Evolutionary conservation across 495 filamentous ascomycete species (phyloP), one percentile per base, ranked within the genome.

Genomic region (Aspergillus asperescens): DNA sequence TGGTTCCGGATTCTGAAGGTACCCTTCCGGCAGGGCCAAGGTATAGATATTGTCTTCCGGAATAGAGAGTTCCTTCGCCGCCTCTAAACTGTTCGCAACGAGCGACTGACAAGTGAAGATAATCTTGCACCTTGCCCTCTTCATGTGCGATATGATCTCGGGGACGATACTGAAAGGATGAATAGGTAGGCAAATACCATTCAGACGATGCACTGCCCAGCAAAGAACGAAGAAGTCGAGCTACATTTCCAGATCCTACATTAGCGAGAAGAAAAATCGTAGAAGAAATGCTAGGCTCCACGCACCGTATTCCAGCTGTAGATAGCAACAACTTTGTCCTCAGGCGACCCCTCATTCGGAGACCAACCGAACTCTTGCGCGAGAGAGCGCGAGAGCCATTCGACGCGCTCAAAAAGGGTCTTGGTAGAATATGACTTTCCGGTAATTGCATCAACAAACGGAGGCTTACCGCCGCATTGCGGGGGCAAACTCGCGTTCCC

Each of bases 271-370:
- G 15, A 13, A 39, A 52, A 23, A n/a, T 15, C n/a, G n/a, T 4
- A 28, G 27, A 28, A 28, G 19, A 18, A 8, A n/a, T n/a, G n/a
- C n/a, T n/a, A n/a, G n/a, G n/a, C n/a, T n/a, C n/a, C 13, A 46
- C 46, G 15, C 3, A 56, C 53, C 53, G 53, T 50, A 15, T 56
- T 56, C 31, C 48, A 27, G 35, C 53, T 56, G 47, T 23, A 56
- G 52, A n/a, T 72, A 69, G 47, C 85, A 67, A 5, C 80, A 75
- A 32, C 80, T 77, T 60, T 57, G 38, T 65, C 57, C 49, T 57
- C 61, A 42, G 51, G 48, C 52, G 54, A 47, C 52, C 56, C 61
- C 44, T 54, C 51, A 32, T 50, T 54, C 16, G 55, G 52, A 34
- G 48, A 44, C 54, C 54, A 56, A 5, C 41, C 40, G 7, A 56